A percentile compares a stretch with the other conserved stretches of the same genome.
Conservation (phyloP, 2,329 filamentous ascomycete genomes). For the Colletotrichum costaricense region DNA sequence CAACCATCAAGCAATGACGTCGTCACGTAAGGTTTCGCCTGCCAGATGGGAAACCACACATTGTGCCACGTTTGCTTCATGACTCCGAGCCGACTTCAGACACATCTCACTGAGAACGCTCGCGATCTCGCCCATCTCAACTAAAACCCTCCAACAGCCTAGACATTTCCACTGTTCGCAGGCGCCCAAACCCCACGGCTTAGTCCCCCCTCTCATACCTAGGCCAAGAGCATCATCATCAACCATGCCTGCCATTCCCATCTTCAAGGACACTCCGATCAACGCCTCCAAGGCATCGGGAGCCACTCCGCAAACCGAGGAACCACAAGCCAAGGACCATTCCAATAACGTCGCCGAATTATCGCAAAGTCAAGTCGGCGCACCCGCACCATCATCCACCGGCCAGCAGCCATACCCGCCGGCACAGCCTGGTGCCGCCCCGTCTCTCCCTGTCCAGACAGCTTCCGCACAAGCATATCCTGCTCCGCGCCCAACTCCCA, state of each 20-base stretch:
- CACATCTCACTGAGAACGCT: conserved; percentile 1
- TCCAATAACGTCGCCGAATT: conserved; percentile 5
- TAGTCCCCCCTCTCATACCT: conserved; percentile 19
- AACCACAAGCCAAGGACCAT: conserved; percentile 5
- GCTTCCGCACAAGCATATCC: conserved; percentile 48
- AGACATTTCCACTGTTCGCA: neutral
- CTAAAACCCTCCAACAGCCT: neutral
- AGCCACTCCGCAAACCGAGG: conserved; percentile 57
- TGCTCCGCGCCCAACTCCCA: conserved; percentile 56
- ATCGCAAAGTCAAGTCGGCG: conserved; percentile 39
- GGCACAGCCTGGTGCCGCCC: conserved; percentile 59
- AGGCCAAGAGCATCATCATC: conserved; percentile 6
- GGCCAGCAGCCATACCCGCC: conserved; percentile 48
- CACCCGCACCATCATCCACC: conserved; percentile 38
- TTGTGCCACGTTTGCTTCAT: conserved; percentile 35
- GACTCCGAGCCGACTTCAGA: conserved; percentile 29
- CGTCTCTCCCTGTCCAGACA: conserved; percentile 57
- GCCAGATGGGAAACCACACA: conserved; percentile 30
- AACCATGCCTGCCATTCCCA: conserved; percentile 69
- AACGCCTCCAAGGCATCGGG: conserved; percentile 64
- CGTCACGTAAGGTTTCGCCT: conserved; percentile 34
- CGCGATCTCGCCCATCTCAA: neutral
- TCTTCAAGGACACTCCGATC: conserved; percentile 70
- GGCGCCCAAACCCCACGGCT: conserved; percentile 1
- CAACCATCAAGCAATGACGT: conserved; percentile 33